These are phyloP conservation scores for Dispira simplex DNA, from an alignment of 192 early-diverging fungal species.

Conservation along the genomic window DNA sequence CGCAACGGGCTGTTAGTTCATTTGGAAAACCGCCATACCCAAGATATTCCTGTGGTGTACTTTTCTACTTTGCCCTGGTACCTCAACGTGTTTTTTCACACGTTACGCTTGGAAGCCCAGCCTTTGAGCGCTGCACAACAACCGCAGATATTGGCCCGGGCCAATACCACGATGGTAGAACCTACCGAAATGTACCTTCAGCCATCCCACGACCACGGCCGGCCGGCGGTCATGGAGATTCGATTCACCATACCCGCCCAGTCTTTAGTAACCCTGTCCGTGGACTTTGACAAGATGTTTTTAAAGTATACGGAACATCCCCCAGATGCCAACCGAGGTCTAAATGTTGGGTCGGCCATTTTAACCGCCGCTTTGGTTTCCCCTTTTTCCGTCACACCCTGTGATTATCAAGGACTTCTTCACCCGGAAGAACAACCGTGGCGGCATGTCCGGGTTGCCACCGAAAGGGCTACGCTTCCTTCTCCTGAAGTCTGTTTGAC, in stretches of 20 bases:
- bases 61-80: constrained; percentile 85
- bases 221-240: constrained; percentile 71
- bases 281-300: constrained; percentile 84
- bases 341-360: constrained; percentile 71
- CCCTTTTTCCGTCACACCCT: not conserved
- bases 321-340: constrained; percentile 92
- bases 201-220: constrained; percentile 60
- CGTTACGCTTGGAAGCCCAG: constrained; percentile 37
- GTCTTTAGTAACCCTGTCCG: constrained; percentile 44
- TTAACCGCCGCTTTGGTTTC: constrained; percentile 16
- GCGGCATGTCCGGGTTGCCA: not conserved
- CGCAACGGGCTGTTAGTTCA: constrained; percentile 63
- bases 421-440: constrained; percentile 4
- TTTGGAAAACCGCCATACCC: constrained; percentile 46
- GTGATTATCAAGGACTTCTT: not conserved
- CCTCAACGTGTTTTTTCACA: constrained; percentile 80
- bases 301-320: constrained; percentile 92
- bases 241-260: constrained; percentile 46
- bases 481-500: not conserved
- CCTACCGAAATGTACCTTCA: constrained; percentile 41
- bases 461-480: not conserved
- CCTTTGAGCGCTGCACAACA: not conserved
- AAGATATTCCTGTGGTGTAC: constrained; percentile 34
- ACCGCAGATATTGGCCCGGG: not conserved
- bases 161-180: constrained; percentile 6